A percentile compares a stretch with the other conserved stretches of the same genome.
Conservation (phyloP, 1,139 yeast genomes). For the Diutina scorzettiae region DNA sequence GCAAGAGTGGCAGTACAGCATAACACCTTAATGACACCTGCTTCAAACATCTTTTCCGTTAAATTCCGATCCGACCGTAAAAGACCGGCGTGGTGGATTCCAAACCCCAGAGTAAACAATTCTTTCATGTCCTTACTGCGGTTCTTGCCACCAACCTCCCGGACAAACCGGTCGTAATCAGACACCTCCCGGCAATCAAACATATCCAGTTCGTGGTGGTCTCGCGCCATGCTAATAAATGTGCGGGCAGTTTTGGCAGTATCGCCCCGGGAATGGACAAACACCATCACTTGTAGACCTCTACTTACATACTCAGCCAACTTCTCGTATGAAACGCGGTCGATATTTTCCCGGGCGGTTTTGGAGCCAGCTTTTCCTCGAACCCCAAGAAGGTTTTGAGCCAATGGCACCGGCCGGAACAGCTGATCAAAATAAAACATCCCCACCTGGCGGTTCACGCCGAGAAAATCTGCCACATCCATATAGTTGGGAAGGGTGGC, state of each 20-base stretch:
- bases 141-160: constrained; percentile 59
- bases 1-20: constrained; percentile 97
- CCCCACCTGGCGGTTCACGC: constrained; percentile 49
- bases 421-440: constrained; percentile 5
- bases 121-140: constrained; percentile 75
- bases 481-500: constrained; percentile 4
- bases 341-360: constrained; percentile 73
- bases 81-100: constrained; percentile 98
- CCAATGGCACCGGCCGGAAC: constrained; percentile 5
- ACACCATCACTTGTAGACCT: constrained; percentile 92
- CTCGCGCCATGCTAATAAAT: constrained; percentile 50
- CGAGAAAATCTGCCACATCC: constrained; percentile 8
- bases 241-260: constrained; percentile 73
- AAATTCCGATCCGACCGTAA: constrained; percentile 79
- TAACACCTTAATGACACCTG: constrained; percentile 79
- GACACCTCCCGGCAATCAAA: constrained; percentile 53
- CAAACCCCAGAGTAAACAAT: constrained; percentile 73
- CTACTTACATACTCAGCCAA: constrained; percentile 51
- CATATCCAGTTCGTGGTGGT: constrained; percentile 40
- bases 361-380: constrained; percentile 79
- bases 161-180: constrained; percentile 45
- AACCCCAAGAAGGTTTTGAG: constrained; percentile 1
- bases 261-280: constrained; percentile 91
- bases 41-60: constrained; percentile 76
- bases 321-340: constrained; percentile 79